Evolutionary conservation across 164 flowering plant species (phyloP), one percentile per base, ranked within the genome.

Genomic region (Paratinospora sagittata): DNA sequence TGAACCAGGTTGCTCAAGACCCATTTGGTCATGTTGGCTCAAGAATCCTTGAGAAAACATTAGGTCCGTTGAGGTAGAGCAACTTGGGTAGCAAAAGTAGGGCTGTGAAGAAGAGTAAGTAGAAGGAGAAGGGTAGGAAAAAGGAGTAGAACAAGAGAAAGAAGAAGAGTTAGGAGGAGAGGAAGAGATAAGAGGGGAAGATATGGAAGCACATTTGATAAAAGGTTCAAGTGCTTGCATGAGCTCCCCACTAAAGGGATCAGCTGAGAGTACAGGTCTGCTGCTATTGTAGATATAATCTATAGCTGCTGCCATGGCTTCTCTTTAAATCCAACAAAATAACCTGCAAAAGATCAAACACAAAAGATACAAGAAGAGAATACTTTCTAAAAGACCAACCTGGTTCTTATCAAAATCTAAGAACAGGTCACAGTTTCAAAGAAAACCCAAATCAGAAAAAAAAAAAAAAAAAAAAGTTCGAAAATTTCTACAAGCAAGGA

Each of bases 221-320:
- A 90, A 93, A 91, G 98, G 97, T 75, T 79, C 88, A 76, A 93
- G 91, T 78, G 96, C 98, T 82, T 88, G 87, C 98, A 93, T 93
- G 1, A 93, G 76, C 76, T 93, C 98, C 72, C 84, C 91, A 17
- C 83, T 82, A 47, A 81, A 85, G 26, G 71, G 82, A 45, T 83
- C 83, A 65, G 74, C 5, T 63, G 47, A 66, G 27, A 41, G n/a
- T 39, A 24, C 63, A 45, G 76, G 67, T 63, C 75, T 68, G 49
- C 72, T 71, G 78, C 82, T 78, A 77, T 78, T 82, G 81, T 73
- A 87, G 64, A 88, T 70, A 79, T 30, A 30, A 30, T 87, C 89
- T 82, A 88, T 80, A 49, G 85, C 72, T 76, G 88, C 83, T 78
- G 92, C 93, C 93, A 89, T 88, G n/a, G 9, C 24, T 55, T 55